Conservation (phyloP, 2,329 filamentous ascomycete species). For the Botryosphaeria dothidea region DNA sequence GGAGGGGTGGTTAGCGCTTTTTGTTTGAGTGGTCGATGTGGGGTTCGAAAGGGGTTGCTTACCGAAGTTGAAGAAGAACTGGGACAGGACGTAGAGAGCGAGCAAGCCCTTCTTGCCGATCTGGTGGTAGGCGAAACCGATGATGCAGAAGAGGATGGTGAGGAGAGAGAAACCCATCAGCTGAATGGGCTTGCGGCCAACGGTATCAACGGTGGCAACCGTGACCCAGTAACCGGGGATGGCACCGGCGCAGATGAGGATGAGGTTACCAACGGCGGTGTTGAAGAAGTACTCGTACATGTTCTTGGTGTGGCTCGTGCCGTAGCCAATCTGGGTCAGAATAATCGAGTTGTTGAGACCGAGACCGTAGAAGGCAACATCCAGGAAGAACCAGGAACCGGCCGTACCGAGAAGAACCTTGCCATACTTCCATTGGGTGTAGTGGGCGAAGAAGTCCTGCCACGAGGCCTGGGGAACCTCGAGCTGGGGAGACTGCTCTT, state of each 20-base stretch:
- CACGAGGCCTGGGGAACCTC: conserved; percentile 70
- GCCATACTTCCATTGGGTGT: conserved; percentile 69
- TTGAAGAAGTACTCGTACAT: conserved; percentile 73
- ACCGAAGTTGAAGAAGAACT: conserved; percentile 58
- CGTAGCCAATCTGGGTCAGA: conserved; percentile 70
- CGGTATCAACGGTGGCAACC: conserved; percentile 69
- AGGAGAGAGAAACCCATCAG: conserved; percentile 54
- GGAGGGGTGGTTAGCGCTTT: not conserved
- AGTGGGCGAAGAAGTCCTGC: conserved; percentile 71
- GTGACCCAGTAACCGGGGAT: conserved; percentile 84
- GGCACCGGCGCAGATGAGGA: conserved; percentile 75
- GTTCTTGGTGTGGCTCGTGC: conserved; percentile 51
- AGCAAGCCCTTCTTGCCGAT: conserved; percentile 45
- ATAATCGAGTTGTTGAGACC: conserved; percentile 77
- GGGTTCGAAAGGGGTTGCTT: conserved; percentile 22
- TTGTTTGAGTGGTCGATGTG: conserved; percentile 21
- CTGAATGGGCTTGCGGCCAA: conserved; percentile 79
- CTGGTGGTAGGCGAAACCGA: conserved; percentile 50
- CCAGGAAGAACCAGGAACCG: conserved; percentile 81
- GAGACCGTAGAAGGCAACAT: conserved; percentile 58
- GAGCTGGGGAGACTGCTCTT: conserved; percentile 56
- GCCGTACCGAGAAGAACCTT: conserved; percentile 76
- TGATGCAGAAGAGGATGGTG: conserved; percentile 51
- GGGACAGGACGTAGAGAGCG: conserved; percentile 48
- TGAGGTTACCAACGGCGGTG: conserved; percentile 75